phyloP scores from a whole-genome alignment of 495 filamentous ascomycete genomes.

The Neurospora sublineolata region DNA sequence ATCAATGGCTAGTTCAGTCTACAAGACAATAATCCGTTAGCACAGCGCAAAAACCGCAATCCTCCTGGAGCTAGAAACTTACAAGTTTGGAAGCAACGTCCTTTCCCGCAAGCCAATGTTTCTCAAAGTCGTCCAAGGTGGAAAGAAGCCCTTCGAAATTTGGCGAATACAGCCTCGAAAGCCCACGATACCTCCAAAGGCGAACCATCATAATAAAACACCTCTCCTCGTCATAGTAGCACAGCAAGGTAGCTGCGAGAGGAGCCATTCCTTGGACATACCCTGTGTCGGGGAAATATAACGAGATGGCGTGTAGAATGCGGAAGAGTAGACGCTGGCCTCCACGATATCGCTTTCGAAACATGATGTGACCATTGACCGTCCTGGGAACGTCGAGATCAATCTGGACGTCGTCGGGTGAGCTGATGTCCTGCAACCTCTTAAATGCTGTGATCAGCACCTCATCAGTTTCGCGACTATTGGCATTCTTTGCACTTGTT shows the following conservation, averaged over 20 bases:
- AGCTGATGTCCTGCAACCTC: constrained; percentile 56
- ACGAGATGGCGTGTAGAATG: constrained; percentile 75
- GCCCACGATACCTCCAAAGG: constrained; percentile 77
- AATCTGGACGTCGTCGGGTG: constrained; percentile 91
- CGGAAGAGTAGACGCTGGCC: constrained; percentile 89
- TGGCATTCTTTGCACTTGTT: constrained; percentile 59
- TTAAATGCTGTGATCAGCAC: constrained; percentile 60
- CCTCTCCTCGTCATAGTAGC: constrained; percentile 92
- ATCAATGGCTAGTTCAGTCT: constrained; percentile 71
- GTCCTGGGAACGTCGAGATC: constrained; percentile 95
- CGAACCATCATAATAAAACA: constrained; percentile 92
- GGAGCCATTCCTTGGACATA: constrained; percentile 99
- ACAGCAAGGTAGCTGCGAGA: constrained; percentile 82
- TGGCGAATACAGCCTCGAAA: constrained; percentile 71
- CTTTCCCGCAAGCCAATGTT: constrained; percentile 65
- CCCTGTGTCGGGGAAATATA: constrained; percentile 83
- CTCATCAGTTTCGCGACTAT: constrained; percentile 50
- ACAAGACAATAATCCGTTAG: constrained; percentile 5
- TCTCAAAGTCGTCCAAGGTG: constrained; percentile 80
- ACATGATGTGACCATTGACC: constrained; percentile 96
- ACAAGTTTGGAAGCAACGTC: constrained; percentile 70
- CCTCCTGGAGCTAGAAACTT: constrained; percentile 26
- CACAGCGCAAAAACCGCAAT: background rate
- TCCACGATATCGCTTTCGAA: constrained; percentile 77
- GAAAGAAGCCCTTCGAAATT: constrained; percentile 84